A percentile compares a stretch with the other conserved stretches of the same genome.
Conservation (phyloP, 2,329 filamentous ascomycete species). For the Clonostachys byssicola region DNA sequence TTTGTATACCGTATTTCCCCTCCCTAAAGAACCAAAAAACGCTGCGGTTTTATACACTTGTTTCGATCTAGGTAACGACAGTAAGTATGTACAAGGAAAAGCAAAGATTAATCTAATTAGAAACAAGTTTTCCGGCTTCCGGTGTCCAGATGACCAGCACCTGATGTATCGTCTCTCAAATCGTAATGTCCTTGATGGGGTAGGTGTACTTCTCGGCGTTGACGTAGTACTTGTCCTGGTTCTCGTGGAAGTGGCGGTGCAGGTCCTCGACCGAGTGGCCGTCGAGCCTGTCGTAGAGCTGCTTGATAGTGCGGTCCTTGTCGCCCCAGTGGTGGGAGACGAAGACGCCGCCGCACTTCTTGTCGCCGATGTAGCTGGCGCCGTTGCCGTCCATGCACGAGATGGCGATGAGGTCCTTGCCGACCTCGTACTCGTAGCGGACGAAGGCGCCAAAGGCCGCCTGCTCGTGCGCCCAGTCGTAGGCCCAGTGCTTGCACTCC, state of each 20-base stretch:
- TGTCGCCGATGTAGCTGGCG: constrained; percentile 10
- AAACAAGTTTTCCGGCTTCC: too few species aligned
- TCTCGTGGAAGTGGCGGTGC: constrained; percentile 8
- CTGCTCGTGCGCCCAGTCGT: constrained; percentile 19
- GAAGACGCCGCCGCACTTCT: constrained; percentile 13
- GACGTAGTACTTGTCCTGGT: constrained; percentile 6
- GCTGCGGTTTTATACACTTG: too few species aligned
- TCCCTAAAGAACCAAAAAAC: too few species aligned
- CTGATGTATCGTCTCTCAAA: not conserved
- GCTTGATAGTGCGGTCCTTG: constrained; percentile 9
- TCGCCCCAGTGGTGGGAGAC: constrained; percentile 16
- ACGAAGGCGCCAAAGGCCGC: constrained; percentile 16
- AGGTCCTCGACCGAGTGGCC: constrained; percentile 7
- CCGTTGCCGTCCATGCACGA: constrained; percentile 17
- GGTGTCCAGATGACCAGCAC: too few species aligned
- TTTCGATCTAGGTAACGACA: too few species aligned
- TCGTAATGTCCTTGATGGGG: constrained; percentile 2
- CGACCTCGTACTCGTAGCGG: constrained; percentile 14
- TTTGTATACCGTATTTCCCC: too few species aligned
- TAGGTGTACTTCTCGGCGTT: constrained; percentile 7
- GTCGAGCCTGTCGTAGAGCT: constrained; percentile 8
- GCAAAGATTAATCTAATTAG: too few species aligned
- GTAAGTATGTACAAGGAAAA: too few species aligned
- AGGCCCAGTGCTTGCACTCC: constrained; percentile 11
- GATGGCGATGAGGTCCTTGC: constrained; percentile 10